Evolutionary conservation across 2,329 filamentous ascomycete genomes (phyloP).

Genomic region (Alternaria solani): DNA sequence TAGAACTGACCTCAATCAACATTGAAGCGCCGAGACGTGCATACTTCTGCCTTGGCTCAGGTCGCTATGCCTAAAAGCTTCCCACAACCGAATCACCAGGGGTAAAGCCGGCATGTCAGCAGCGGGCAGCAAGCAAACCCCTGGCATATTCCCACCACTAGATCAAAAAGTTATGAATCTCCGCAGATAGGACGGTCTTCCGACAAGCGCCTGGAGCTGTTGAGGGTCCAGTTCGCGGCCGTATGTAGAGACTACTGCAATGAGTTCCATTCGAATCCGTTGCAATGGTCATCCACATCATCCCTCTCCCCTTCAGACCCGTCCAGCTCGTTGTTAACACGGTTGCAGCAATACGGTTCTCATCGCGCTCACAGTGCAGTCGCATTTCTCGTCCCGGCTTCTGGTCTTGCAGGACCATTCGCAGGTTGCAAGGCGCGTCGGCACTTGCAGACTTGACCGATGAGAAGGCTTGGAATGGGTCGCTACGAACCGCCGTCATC

Average conservation of each 20-base stretch:
- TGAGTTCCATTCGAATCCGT: background rate
- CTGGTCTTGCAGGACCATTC: too few species aligned
- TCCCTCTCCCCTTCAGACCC: too few species aligned
- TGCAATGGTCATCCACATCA: background rate
- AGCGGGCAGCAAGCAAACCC: background rate
- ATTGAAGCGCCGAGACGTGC: background rate
- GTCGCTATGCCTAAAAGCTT: background rate
- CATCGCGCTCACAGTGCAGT: background rate
- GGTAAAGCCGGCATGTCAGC: background rate
- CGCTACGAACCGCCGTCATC: slow-evolving; percentile 9
- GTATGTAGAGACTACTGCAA: background rate
- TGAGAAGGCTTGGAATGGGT: slow-evolving; percentile 3
- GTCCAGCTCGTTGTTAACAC: background rate
- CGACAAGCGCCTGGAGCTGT: background rate
- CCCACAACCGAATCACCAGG: background rate
- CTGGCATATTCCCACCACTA: background rate
- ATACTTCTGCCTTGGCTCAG: background rate
- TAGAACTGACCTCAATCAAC: background rate
- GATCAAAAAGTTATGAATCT: background rate
- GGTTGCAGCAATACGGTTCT: background rate
- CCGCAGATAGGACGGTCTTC: background rate
- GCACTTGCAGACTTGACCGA: slow-evolving; percentile 18
- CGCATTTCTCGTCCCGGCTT: too few species aligned
- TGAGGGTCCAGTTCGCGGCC: background rate
- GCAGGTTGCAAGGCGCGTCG: background rate